These are phyloP conservation scores for Recurvomyces mirabilis DNA, from an alignment of 495 filamentous ascomycete genomes.

Conservation along the genomic window DNA sequence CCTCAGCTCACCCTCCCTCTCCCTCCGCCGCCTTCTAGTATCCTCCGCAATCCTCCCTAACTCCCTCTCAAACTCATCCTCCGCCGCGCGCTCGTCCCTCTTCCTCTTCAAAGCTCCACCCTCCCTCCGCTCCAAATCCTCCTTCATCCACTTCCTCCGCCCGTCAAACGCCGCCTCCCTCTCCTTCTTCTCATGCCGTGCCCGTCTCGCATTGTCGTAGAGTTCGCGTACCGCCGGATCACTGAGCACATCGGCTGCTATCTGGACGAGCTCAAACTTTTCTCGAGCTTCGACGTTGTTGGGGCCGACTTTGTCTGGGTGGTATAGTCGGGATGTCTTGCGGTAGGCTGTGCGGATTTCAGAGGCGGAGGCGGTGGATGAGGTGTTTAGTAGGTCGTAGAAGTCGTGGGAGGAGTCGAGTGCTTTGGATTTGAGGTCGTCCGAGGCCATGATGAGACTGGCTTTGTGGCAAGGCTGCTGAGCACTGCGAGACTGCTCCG, in stretches of 20 bases:
- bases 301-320: conserved; percentile 66
- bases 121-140: conserved; percentile 62
- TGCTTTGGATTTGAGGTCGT: conserved; percentile 14
- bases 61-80: conserved; percentile 48
- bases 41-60: conserved; percentile 55
- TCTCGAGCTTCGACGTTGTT: conserved; percentile 49
- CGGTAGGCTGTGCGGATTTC: conserved; percentile 83
- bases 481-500: too few relatives aligned
- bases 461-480: background rate
- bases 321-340: conserved; percentile 76
- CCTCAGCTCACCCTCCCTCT: conserved; percentile 28
- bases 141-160: conserved; percentile 58
- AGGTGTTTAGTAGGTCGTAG: conserved; percentile 68
- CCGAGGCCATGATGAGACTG: conserved; percentile 4
- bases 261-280: conserved; percentile 62
- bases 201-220: conserved; percentile 60
- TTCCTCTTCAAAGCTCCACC: conserved; percentile 40
- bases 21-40: conserved; percentile 35
- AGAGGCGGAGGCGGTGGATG: conserved; percentile 48
- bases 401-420: conserved; percentile 43
- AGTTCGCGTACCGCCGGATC: conserved; percentile 48
- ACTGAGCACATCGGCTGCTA: conserved; percentile 61
- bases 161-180: conserved; percentile 56
- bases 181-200: conserved; percentile 48
- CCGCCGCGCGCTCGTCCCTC: conserved; percentile 38